Percentiles rank a stretch among this genome's conserved stretches.
phyloP scores from a whole-genome alignment of 2,329 filamentous ascomycete species.

The Aulographum hederae region DNA sequence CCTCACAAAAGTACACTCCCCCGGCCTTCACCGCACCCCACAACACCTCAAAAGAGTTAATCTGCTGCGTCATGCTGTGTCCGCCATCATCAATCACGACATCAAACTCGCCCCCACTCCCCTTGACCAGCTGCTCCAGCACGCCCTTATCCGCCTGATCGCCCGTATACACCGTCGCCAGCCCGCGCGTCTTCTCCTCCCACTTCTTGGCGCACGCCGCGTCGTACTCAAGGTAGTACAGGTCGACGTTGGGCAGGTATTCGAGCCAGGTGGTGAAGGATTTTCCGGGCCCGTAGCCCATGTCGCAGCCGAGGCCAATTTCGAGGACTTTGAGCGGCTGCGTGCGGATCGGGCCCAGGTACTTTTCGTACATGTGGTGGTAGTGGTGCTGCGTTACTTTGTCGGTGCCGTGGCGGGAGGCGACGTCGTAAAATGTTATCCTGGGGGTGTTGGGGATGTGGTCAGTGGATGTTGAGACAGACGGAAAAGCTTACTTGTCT shows the following conservation, averaged over 20 bases:
- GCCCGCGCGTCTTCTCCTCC: conserved; percentile 14
- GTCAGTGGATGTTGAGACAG: conserved; percentile 5
- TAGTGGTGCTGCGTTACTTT: conserved; percentile 22
- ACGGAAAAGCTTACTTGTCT: conserved; percentile 3
- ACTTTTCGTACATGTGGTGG: conserved; percentile 23
- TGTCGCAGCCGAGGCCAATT: conserved; percentile 23
- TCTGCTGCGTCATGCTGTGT: conserved; percentile 21
- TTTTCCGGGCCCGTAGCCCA: conserved; percentile 19
- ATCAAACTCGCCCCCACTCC: conserved; percentile 19
- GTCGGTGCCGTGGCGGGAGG: conserved; percentile 19
- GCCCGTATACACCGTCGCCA: conserved; percentile 22
- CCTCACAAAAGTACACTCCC: too few relatives aligned
- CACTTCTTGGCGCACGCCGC: conserved; percentile 18
- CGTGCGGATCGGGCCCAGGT: conserved; percentile 15
- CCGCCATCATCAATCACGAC: conserved; percentile 24
- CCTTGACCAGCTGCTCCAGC: conserved; percentile 16
- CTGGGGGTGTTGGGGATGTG: conserved; percentile 5
- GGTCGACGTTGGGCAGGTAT: conserved; percentile 20
- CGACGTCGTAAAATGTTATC: conserved; percentile 16
- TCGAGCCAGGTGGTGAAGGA: conserved; percentile 24
- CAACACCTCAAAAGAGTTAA: conserved; percentile 15
- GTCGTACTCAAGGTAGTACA: conserved; percentile 25
- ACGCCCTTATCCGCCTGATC: conserved; percentile 21
- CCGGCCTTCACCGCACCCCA: conserved; percentile 20
- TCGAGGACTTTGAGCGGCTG: conserved; percentile 21